These are phyloP conservation scores for Kazachstania bromeliacearum DNA, from an alignment of 805 yeast species.

Conservation along the genomic window DNA sequence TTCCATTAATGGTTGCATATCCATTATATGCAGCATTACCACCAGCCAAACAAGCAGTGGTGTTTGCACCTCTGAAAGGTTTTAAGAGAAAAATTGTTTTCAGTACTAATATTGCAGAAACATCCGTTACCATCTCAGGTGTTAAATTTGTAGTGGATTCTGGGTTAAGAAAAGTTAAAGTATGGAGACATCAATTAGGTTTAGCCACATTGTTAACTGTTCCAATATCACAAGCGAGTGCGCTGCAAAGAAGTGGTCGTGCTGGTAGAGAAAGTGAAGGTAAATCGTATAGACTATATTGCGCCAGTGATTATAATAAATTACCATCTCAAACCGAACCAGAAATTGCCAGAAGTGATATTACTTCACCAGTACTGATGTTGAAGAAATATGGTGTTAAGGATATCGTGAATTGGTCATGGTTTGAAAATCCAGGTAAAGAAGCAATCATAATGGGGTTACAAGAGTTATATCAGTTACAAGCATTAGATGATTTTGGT, in stretches of 20 bases:
- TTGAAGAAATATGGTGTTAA: slow-evolving; percentile 75
- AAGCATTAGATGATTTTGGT: slow-evolving; percentile 72
- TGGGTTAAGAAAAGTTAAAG: slow-evolving; percentile 86
- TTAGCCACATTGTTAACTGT: slow-evolving; percentile 86
- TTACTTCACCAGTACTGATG: slow-evolving; percentile 75
- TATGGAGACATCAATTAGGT: slow-evolving; percentile 89
- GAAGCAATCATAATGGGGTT: slow-evolving; percentile 69
- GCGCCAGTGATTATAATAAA: slow-evolving; percentile 56
- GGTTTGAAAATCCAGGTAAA: slow-evolving; percentile 87
- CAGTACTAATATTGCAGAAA: slow-evolving; percentile 95
- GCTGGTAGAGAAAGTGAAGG: slow-evolving; percentile 98
- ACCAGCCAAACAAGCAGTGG: slow-evolving; percentile 69
- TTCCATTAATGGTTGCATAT: slow-evolving; percentile 64
- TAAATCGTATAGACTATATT: slow-evolving; percentile 75
- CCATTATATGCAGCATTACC: slow-evolving; percentile 94
- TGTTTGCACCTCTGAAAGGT: slow-evolving; percentile 58
- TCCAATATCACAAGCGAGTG: slow-evolving; percentile 89
- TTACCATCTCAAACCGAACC: slow-evolving; percentile 82
- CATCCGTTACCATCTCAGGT: slow-evolving; percentile 93
- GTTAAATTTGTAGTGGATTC: slow-evolving; percentile 88
- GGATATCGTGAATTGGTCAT: slow-evolving; percentile 77
- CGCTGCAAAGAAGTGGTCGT: slow-evolving; percentile 92
- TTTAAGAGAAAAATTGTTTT: slow-evolving; percentile 75
- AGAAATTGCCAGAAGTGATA: slow-evolving; percentile 80
- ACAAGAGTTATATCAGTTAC: slow-evolving; percentile 64